phyloP scores from a whole-genome alignment of 2,329 filamentous ascomycete genomes.

The Ceratocystis ficicola region DNA sequence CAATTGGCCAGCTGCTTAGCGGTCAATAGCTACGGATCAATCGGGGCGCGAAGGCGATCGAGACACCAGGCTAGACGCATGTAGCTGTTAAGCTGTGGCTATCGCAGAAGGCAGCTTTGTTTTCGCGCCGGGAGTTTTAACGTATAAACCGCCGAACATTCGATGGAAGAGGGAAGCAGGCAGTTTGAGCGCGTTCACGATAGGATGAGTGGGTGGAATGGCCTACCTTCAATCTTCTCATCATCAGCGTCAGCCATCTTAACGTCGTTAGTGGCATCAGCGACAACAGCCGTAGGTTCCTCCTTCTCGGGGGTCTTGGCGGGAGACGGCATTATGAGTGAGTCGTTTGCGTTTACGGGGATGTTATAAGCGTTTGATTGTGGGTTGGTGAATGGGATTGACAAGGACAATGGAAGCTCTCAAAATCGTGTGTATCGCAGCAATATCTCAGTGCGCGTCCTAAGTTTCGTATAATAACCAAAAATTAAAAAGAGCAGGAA shows the following conservation, averaged over 20 bases:
- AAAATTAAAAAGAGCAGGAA: slow-evolving; percentile 7
- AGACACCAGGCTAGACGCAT: not conserved
- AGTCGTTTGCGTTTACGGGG: not conserved
- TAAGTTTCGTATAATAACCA: not conserved
- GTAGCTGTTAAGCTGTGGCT: not conserved
- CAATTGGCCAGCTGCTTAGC: slow-evolving; percentile 22
- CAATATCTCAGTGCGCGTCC: not conserved
- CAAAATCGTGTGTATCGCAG: not conserved
- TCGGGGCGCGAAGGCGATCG: not conserved
- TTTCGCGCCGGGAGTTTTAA: not conserved
- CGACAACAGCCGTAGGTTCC: slow-evolving; percentile 19
- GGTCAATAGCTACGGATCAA: not conserved
- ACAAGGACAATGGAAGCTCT: slow-evolving; percentile 10
- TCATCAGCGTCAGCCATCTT: slow-evolving; percentile 25
- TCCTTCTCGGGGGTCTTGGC: slow-evolving; percentile 23
- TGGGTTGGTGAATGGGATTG: slow-evolving; percentile 3
- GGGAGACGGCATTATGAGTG: slow-evolving; percentile 21
- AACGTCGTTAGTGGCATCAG: slow-evolving; percentile 25
- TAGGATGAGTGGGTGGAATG: not conserved
- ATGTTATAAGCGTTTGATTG: not conserved
- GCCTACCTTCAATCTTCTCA: slow-evolving; percentile 25
- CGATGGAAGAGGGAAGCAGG: not conserved
- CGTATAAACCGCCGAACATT: not conserved
- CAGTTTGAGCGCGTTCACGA: not conserved
- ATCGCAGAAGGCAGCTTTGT: slow-evolving; percentile 3